Percentiles rank a stretch among this genome's conserved stretches.
phyloP scores from a whole-genome alignment of 352 stramenopile genomes.

The Phytophthora pseudosyringae region DNA sequence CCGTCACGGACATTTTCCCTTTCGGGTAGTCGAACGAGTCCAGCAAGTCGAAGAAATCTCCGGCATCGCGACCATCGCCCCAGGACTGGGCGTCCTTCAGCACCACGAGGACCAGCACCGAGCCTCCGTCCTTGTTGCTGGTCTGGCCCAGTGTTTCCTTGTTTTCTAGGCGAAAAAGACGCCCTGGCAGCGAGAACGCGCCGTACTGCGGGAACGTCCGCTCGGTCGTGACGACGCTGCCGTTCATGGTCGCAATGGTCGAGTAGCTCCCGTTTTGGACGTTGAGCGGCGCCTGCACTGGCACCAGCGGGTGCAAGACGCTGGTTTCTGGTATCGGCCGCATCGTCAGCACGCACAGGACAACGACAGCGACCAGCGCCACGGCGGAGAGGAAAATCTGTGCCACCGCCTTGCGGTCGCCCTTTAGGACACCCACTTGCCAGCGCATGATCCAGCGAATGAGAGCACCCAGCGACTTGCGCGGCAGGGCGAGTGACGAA shows the following conservation, averaged over 20 bases:
- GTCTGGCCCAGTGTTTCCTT: neutral
- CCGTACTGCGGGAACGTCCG: constrained; percentile 18
- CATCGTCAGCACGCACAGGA: neutral
- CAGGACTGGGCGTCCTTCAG: constrained; percentile 36
- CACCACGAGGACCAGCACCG: constrained; percentile 29
- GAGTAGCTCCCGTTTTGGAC: neutral
- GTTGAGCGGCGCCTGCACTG: constrained; percentile 11
- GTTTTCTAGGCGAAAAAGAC: constrained; percentile 16
- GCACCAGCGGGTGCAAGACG: constrained; percentile 14
- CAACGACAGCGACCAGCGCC: constrained; percentile 1
- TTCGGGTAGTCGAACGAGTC: constrained; percentile 34
- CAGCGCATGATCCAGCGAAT: constrained; percentile 6
- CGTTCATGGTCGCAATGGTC: neutral
- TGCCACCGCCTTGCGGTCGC: constrained; percentile 5
- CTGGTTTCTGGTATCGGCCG: neutral
- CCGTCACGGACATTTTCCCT: constrained; percentile 32
- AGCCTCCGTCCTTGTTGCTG: constrained; percentile 17
- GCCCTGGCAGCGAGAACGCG: constrained; percentile 1
- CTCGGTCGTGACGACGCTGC: constrained; percentile 2
- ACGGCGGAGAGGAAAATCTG: neutral
- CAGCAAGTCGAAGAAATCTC: constrained; percentile 40
- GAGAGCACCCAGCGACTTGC: neutral
- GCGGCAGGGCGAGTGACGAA: too few relatives aligned
- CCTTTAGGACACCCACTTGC: constrained; percentile 8
- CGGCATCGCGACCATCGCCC: constrained; percentile 20